Percentiles rank a stretch among this genome's conserved stretches.
Evolutionary conservation across 164 flowering plant species (phyloP).

Genomic region (Tetrastigma voinierianum): DNA sequence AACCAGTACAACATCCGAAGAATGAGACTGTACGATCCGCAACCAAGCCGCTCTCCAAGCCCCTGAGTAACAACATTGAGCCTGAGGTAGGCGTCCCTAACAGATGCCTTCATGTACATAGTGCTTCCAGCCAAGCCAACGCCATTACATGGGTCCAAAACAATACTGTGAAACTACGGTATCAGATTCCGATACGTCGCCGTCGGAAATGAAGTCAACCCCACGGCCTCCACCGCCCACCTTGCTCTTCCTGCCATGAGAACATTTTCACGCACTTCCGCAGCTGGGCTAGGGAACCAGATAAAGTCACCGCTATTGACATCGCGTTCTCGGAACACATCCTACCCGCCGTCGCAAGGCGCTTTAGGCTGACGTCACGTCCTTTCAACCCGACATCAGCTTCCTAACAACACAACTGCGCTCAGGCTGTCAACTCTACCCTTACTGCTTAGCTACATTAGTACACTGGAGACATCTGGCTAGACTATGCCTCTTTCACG

Average conservation of each 20-base stretch:
- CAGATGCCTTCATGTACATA: constrained; percentile 18
- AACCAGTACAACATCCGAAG: constrained; percentile 25
- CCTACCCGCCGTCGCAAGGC: constrained; percentile 31
- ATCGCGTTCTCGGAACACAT: not conserved
- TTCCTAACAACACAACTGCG: constrained; percentile 15
- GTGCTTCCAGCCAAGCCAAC: constrained; percentile 22
- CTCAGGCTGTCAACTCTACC: constrained; percentile 24
- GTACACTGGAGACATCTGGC: constrained; percentile 3
- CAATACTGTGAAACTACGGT: constrained; percentile 26
- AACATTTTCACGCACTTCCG: constrained; percentile 19
- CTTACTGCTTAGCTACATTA: constrained; percentile 21
- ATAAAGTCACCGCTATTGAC: constrained; percentile 25
- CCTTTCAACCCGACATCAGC: constrained; percentile 10
- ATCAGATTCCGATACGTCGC: constrained; percentile 35
- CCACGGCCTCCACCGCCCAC: constrained; percentile 7
- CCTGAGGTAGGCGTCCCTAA: constrained; percentile 38
- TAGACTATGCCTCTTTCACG: constrained; percentile 24
- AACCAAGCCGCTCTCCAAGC: constrained; percentile 31
- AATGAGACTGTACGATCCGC: constrained; percentile 37
- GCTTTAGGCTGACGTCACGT: not conserved
- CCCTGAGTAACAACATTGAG: constrained; percentile 33
- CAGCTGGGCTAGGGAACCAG: constrained; percentile 10
- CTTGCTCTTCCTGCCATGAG: constrained; percentile 34
- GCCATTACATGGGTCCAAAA: constrained; percentile 44
- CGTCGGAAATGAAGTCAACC: constrained; percentile 47